Evolutionary conservation across 2,329 filamentous ascomycete genomes (phyloP).

Genomic region (Hymenoscyphus infarciens): DNA sequence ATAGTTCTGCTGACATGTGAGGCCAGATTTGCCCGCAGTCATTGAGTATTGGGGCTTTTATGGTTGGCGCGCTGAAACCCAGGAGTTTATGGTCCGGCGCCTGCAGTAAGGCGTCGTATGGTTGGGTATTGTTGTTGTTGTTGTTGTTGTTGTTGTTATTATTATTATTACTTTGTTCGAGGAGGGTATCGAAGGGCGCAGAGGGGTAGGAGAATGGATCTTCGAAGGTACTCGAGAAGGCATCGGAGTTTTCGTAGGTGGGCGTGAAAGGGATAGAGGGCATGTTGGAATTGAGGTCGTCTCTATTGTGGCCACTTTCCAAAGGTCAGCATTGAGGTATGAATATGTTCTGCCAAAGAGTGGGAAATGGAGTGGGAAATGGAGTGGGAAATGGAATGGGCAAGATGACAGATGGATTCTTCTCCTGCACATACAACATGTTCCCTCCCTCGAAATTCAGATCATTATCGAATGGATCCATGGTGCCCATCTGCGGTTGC

Average conservation of each 20-base stretch:
- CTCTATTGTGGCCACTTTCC: slow-evolving; percentile 34
- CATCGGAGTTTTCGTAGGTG: slow-evolving; percentile 58
- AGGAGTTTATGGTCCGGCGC: slow-evolving; percentile 68
- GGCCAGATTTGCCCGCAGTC: slow-evolving; percentile 62
- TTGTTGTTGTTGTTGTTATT: slow-evolving; percentile 13
- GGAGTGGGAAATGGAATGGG: not conserved
- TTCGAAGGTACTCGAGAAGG: slow-evolving; percentile 60
- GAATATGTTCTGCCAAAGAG: not conserved
- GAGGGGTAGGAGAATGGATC: slow-evolving; percentile 59
- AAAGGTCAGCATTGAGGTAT: not conserved
- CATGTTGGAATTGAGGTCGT: slow-evolving; percentile 38
- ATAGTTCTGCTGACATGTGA: slow-evolving; percentile 69
- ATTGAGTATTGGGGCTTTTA: slow-evolving; percentile 61
- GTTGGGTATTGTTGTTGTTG: slow-evolving; percentile 20
- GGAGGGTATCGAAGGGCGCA: slow-evolving; percentile 40
- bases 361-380: not conserved
- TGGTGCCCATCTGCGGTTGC: slow-evolving; percentile 18
- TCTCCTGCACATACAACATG: slow-evolving; percentile 28
- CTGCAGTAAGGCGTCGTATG: slow-evolving; percentile 18
- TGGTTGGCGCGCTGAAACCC: slow-evolving; percentile 64
- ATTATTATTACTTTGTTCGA: slow-evolving; percentile 26
- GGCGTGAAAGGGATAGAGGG: slow-evolving; percentile 52
- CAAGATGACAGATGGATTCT: not conserved
- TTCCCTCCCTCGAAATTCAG: slow-evolving; percentile 29
- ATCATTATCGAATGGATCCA: slow-evolving; percentile 33